phyloP scores from a whole-genome alignment of 331 rosid species.

The Cydonia oblonga region DNA sequence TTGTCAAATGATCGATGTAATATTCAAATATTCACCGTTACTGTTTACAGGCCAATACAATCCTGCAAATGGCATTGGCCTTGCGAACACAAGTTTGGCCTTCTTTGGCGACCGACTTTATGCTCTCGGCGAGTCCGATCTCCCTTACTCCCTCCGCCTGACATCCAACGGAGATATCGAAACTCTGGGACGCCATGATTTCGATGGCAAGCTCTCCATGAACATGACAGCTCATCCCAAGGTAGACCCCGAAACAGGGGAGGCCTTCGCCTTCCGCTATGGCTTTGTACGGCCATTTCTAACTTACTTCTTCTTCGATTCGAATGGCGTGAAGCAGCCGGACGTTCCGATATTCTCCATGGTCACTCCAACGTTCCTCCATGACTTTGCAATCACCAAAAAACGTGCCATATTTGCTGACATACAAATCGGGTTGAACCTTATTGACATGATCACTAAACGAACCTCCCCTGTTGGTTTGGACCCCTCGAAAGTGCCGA shows the following conservation, averaged over 20 bases:
- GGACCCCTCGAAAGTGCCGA: constrained; percentile 42
- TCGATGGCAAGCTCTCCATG: constrained; percentile 48
- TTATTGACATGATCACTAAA: constrained; percentile 50
- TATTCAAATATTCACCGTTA: background rate
- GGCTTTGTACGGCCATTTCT: constrained; percentile 69
- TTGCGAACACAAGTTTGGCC: constrained; percentile 76
- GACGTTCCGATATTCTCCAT: constrained; percentile 76
- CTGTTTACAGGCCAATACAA: constrained; percentile 39
- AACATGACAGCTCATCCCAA: constrained; percentile 96
- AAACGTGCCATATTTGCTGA: constrained; percentile 58
- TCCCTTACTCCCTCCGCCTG: constrained; percentile 45
- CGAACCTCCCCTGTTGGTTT: constrained; percentile 57
- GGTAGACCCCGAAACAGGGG: constrained; percentile 48
- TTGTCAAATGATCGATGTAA: too few relatives aligned
- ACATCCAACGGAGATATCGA: constrained; percentile 39
- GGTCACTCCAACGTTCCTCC: constrained; percentile 52
- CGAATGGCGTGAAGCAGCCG: constrained; percentile 30
- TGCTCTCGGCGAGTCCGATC: constrained; percentile 78
- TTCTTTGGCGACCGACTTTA: constrained; percentile 45
- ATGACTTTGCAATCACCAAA: constrained; percentile 76
- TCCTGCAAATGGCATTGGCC: constrained; percentile 64
- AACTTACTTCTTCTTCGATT: constrained; percentile 54
- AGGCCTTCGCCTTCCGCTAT: constrained; percentile 72
- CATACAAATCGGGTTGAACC: constrained; percentile 69
- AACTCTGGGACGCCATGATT: constrained; percentile 53